Percentiles rank a stretch among this genome's conserved stretches.
Conservation (phyloP, 106 monocot species). For the Posidonia australis region DNA sequence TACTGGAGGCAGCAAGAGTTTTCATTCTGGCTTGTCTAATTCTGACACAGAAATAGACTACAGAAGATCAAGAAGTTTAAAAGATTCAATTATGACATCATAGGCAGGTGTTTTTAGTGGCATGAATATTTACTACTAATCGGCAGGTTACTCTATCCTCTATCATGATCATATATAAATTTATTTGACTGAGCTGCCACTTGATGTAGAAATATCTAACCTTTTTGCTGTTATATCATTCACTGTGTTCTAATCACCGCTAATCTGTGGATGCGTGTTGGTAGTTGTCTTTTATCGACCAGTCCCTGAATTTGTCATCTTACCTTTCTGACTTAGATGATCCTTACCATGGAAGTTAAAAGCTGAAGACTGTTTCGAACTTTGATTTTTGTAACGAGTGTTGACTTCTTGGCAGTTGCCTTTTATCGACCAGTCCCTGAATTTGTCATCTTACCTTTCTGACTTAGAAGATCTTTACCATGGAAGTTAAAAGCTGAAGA, state of each 20-base stretch:
- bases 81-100: constrained; percentile 22
- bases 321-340: no score
- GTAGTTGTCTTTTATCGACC: no score
- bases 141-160: not conserved
- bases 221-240: not conserved
- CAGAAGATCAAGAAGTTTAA: constrained; percentile 83
- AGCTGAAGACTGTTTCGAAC: no score
- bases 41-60: constrained; percentile 92
- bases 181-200: not conserved
- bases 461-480: no score
- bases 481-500: no score
- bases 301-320: no score
- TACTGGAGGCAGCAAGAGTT: constrained; percentile 30
- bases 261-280: not conserved
- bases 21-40: constrained; percentile 34
- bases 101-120: not conserved
- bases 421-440: no score
- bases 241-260: not conserved
- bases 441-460: no score
- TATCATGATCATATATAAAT: not conserved
- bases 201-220: not conserved
- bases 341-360: no score
- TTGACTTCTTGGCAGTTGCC: no score
- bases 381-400: no score
- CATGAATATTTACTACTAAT: not conserved